These are phyloP conservation scores for Hypoxylon subgilvum DNA, from an alignment of 495 filamentous ascomycete genomes.

Conservation along the genomic window DNA sequence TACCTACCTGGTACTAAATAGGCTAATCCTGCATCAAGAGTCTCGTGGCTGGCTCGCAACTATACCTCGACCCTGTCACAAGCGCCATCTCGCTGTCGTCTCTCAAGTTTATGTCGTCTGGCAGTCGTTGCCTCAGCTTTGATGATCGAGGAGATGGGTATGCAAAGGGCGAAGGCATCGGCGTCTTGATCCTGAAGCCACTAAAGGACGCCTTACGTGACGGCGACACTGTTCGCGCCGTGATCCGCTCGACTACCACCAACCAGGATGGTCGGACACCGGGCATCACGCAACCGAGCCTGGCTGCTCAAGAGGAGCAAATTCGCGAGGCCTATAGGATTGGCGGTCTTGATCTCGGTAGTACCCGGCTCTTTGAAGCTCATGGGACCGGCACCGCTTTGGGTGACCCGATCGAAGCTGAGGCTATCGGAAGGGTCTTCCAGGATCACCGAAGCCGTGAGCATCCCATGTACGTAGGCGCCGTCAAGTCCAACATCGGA, in stretches of 20 bases:
- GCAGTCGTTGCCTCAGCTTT: neutral
- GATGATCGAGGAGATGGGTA: neutral
- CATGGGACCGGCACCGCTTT: constrained; percentile 59
- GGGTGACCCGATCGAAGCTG: constrained; percentile 52
- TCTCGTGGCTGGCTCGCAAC: neutral
- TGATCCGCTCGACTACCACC: neutral
- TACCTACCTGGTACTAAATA: too few species aligned
- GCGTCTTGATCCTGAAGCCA: neutral
- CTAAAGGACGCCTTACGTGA: neutral
- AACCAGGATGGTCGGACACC: neutral
- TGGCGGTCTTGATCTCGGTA: neutral
- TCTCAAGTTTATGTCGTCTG: neutral
- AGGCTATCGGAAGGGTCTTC: constrained; percentile 6
- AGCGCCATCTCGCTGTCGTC: neutral
- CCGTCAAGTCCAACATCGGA: constrained; percentile 59
- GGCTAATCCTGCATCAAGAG: too few species aligned
- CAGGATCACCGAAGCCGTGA: neutral
- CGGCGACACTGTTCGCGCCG: neutral
- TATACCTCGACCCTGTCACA: neutral
- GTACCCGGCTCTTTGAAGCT: neutral
- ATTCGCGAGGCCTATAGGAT: neutral
- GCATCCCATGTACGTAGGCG: constrained; percentile 39
- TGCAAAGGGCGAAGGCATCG: neutral
- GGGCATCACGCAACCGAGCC: neutral
- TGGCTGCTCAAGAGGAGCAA: neutral